These are phyloP conservation scores for Kwoniella newhampshirensis DNA, from an alignment of 768 basidiomycete genomes.

Conservation along the genomic window DNA sequence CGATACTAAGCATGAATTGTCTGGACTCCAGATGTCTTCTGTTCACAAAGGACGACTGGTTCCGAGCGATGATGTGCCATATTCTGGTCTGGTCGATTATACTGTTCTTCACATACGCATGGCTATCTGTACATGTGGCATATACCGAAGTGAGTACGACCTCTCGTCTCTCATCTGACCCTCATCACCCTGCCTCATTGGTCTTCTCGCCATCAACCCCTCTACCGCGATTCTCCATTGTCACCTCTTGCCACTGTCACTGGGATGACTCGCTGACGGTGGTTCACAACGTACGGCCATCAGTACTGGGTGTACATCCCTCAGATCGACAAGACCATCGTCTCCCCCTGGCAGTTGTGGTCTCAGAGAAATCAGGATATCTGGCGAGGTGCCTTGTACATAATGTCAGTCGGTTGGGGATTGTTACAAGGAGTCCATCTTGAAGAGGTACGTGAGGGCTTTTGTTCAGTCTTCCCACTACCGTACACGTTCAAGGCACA, in stretches of 20 bases:
- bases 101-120: conserved; percentile 15
- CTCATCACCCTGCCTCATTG: no score
- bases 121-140: conserved; percentile 21
- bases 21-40: conserved; percentile 25
- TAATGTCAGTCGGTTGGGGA: conserved; percentile 33
- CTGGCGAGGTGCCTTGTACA: conserved; percentile 17
- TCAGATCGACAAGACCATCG: conserved; percentile 15
- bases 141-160: conserved; percentile 28
- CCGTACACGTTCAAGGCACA: background rate
- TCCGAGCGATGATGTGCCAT: conserved; percentile 28
- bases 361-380: conserved; percentile 14
- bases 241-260: no score
- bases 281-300: no score
- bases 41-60: conserved; percentile 28
- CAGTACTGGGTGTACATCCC: conserved; percentile 35
- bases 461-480: background rate
- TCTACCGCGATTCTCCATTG: no score
- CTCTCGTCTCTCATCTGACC: no score
- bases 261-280: no score
- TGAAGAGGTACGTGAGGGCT: conserved; percentile 31
- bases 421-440: conserved; percentile 37
- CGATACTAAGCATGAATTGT: no score
- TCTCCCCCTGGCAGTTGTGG: conserved; percentile 37
- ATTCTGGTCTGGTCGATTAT: conserved; percentile 20
- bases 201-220: no score